A percentile compares a stretch with the other conserved stretches of the same genome.
Conservation (phyloP, 1,139 yeast species). For the Hemisphaericaspora xylofermentans region DNA sequence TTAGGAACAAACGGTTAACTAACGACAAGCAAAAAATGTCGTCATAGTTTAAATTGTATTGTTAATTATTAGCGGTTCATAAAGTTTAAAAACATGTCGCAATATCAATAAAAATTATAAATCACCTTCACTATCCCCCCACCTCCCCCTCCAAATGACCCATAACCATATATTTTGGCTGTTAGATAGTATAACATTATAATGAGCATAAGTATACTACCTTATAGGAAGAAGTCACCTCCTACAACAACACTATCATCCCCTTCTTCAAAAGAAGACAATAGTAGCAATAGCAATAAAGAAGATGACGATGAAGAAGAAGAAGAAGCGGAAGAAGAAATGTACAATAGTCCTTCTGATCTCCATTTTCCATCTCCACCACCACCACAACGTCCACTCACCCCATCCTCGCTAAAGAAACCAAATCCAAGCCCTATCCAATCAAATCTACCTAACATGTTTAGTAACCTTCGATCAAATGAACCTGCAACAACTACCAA, state of each 20-base stretch:
- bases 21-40: no score
- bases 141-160: no score
- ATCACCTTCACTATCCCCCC: no score
- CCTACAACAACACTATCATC: background rate
- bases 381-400: background rate
- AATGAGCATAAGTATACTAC: background rate
- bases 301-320: background rate
- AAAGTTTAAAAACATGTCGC: no score
- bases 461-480: slow-evolving; percentile 24
- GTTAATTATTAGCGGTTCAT: no score
- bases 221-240: background rate
- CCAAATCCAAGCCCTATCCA: slow-evolving; percentile 23
- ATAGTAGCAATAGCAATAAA: background rate
- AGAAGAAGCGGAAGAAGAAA: background rate
- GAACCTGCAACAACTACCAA: slow-evolving; percentile 13
- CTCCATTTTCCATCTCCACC: background rate
- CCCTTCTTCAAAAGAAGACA: background rate
- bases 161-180: no score
- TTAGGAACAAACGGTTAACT: no score
- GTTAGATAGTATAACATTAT: no score
- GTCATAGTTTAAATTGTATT: no score
- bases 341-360: slow-evolving; percentile 7
- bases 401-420: slow-evolving; percentile 3
- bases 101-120: no score
- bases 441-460: slow-evolving; percentile 24